Base-by-base conservation (phyloP, 2,329 filamentous ascomycete genomes). In the Hymenoscyphus linearis region DNA sequence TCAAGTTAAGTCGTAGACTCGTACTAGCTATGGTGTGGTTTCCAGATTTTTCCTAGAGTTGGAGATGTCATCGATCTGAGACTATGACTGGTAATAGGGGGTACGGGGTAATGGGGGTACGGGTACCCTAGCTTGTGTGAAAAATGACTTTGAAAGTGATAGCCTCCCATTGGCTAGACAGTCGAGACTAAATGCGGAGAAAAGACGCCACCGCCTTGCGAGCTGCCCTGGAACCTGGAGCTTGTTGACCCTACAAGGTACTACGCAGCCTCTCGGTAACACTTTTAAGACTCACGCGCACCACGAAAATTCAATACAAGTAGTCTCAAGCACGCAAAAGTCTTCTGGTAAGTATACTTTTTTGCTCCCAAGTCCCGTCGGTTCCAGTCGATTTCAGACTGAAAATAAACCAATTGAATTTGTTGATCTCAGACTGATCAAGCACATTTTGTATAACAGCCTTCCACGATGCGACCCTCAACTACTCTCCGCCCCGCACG, bases 401-500 rank as follows among this genome's bases (percentile, higher is more conserved):
- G n/a, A 9, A 12, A 47, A 22, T 3, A 13, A 37, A 10, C 52
- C 56, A 35, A 18, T 47, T 54, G 13, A 50, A 12, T 59, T 4
- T n/a, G 31, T 12, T 34, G 16, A 27, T 55, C 55, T 14, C 52
- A 62, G 13, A 40, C 37, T 40, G 37, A 40, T 18, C 37, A n/a
- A n/a, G n/a, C 18, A 16, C 16, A 31, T 18, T 7, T n/a, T 16
- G 40, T 12, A 18, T n/a, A 5, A 18, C 37, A 47, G 40, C 40
- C 26, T 60, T 57, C 50, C 14, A 66, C 64, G 27, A 67, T 67
- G 65, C 56, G 64, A 44, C 56, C 62, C n/a, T 63, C 60, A 36
- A 61, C 36, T 34, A 37, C 64, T 62, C 62, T 70, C 60, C 67
- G 65, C 57, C 65, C 67, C 53, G 66, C 68, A 18, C 64, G 64